A percentile compares a stretch with the other conserved stretches of the same genome.
Evolutionary conservation across 2,329 filamentous ascomycete genomes (phyloP).

Genomic region (Colletotrichum australisinense): DNA sequence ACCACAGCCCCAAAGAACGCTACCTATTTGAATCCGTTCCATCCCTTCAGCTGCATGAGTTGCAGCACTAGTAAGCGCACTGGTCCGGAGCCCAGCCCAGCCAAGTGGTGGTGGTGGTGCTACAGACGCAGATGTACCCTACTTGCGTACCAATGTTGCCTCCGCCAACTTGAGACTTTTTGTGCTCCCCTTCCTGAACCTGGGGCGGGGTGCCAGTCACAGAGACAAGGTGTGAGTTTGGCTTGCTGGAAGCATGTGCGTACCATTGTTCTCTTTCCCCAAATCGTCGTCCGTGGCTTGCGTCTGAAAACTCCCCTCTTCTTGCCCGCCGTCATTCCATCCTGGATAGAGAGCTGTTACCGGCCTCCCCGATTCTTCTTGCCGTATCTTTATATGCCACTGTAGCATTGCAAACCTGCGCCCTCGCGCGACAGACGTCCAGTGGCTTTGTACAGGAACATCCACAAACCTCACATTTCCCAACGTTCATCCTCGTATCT

Average conservation of each 20-base stretch:
- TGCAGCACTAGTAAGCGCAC: conserved; percentile 29
- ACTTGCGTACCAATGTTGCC: not conserved
- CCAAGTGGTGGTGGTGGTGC: not conserved
- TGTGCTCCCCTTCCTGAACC: not conserved
- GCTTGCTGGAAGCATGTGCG: conserved; percentile 21
- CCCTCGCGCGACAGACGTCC: conserved; percentile 5
- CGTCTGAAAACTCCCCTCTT: not conserved
- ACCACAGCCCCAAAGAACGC: not conserved
- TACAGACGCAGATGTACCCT: not conserved
- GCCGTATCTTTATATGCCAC: conserved; percentile 9
- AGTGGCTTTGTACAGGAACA: conserved; percentile 1
- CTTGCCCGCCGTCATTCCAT: conserved; percentile 4
- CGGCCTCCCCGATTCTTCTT: conserved; percentile 21
- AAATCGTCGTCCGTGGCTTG: conserved; percentile 28
- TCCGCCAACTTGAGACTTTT: conserved; percentile 26
- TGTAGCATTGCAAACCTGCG: not conserved
- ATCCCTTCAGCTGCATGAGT: not conserved
- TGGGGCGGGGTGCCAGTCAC: not conserved
- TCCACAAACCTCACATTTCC: not conserved
- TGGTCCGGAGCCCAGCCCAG: conserved; percentile 8
- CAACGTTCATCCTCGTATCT: not conserved
- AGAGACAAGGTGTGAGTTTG: not conserved
- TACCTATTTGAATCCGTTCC: conserved; percentile 1
- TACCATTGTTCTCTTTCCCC: conserved; percentile 20
- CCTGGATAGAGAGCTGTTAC: conserved; percentile 19